Evolutionary conservation across 306 rosid genomes (phyloP).

Genomic region (Chamaecrista fasciculata): DNA sequence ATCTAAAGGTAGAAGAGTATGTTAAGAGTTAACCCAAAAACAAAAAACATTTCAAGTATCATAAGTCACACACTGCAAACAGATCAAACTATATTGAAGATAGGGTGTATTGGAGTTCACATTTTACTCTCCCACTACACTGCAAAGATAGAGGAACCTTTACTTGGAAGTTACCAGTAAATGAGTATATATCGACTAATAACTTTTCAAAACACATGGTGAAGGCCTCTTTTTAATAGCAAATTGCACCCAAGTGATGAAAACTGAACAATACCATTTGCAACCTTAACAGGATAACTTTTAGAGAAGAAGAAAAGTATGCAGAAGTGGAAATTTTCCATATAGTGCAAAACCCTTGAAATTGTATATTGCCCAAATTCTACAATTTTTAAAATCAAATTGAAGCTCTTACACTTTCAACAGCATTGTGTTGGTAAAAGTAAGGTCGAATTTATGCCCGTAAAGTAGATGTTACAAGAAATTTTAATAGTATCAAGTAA

Average conservation of each 20-base stretch:
- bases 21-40: no score
- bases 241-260: background rate
- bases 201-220: background rate
- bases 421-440: conserved; percentile 1
- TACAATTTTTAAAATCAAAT: conserved; percentile 6
- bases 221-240: background rate
- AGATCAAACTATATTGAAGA: no score
- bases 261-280: background rate
- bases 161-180: background rate
- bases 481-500: background rate
- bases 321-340: background rate
- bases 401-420: background rate
- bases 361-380: background rate
- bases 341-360: conserved; percentile 13
- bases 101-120: no score
- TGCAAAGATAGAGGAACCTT: background rate
- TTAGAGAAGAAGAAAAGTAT: background rate
- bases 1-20: background rate
- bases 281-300: background rate
- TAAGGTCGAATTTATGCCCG: background rate
- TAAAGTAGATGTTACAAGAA: background rate
- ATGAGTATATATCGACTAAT: background rate
- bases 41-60: background rate
- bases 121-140: no score
- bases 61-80: background rate